phyloP scores from a whole-genome alignment of 257 asterid genomes.

The Fraxinus pennsylvanica region DNA sequence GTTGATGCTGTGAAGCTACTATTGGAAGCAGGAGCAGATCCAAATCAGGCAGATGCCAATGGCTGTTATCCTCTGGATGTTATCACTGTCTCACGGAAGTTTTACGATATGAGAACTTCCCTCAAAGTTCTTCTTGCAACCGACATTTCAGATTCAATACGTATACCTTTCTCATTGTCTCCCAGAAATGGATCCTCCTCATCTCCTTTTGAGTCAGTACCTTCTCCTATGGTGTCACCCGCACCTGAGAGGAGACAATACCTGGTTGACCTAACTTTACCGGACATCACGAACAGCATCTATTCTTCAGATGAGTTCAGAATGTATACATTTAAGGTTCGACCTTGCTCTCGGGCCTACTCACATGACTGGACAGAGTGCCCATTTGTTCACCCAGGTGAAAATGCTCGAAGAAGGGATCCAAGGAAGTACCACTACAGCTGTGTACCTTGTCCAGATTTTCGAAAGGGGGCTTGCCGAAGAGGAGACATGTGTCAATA shows the following conservation, averaged over 20 bases:
- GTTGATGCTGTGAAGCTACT: constrained; percentile 50
- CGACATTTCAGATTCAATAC: constrained; percentile 38
- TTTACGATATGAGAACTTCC: constrained; percentile 33
- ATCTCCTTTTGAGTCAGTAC: constrained; percentile 38
- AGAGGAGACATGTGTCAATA: constrained; percentile 81
- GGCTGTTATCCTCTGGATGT: constrained; percentile 67
- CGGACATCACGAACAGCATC: constrained; percentile 77
- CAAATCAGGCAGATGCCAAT: constrained; percentile 51
- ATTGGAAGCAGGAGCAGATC: constrained; percentile 71
- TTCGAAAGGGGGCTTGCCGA: constrained; percentile 81
- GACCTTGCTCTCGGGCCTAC: constrained; percentile 86
- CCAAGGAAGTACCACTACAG: constrained; percentile 81
- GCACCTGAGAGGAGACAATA: constrained; percentile 64
- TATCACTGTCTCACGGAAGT: constrained; percentile 49
- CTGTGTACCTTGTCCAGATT: constrained; percentile 81
- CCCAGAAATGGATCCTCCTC: constrained; percentile 41
- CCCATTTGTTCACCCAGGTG: constrained; percentile 96
- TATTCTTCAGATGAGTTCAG: constrained; percentile 83
- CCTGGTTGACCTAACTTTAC: constrained; percentile 73
- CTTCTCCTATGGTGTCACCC: constrained; percentile 32
- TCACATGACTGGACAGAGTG: constrained; percentile 98
- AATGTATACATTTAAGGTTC: constrained; percentile 79
- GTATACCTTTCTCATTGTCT: constrained; percentile 50
- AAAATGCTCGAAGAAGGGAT: constrained; percentile 84
- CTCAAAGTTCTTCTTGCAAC: constrained; percentile 54